Percentiles rank a stretch among this genome's conserved stretches.
Conservation (phyloP, 1,284 basidiomycete genomes). For the Fereydounia khargensis region DNA sequence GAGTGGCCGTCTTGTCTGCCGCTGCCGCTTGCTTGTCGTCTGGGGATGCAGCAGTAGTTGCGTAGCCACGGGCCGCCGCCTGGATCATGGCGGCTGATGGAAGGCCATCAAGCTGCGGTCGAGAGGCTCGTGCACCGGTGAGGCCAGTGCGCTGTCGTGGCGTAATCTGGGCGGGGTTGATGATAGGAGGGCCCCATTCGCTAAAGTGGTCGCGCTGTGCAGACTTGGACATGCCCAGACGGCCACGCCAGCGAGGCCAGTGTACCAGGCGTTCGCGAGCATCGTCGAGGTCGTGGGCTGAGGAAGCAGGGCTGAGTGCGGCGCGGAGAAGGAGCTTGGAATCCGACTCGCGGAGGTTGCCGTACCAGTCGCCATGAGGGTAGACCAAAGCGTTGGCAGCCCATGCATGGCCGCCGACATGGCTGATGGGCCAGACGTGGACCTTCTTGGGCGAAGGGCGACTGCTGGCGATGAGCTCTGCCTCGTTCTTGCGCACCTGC, state of each 20-base stretch:
- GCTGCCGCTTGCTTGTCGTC: not conserved
- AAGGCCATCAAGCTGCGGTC: not conserved
- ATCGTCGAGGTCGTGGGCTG: constrained; percentile 48
- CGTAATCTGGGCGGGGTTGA: constrained; percentile 35
- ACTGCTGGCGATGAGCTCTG: constrained; percentile 19
- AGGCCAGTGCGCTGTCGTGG: constrained; percentile 19
- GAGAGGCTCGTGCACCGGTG: not conserved
- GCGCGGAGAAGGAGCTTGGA: constrained; percentile 42
- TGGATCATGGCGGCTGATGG: no score
- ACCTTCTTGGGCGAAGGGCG: constrained; percentile 21
- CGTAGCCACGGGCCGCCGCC: not conserved
- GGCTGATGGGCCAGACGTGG: constrained; percentile 38
- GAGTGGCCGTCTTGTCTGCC: not conserved
- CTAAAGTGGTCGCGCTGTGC: constrained; percentile 41
- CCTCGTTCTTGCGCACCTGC: constrained; percentile 35
- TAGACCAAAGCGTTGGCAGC: constrained; percentile 57
- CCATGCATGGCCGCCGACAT: constrained; percentile 52
- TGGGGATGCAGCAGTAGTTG: not conserved
- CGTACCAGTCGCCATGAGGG: constrained; percentile 52
- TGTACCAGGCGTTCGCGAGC: constrained; percentile 42
- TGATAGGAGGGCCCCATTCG: constrained; percentile 44
- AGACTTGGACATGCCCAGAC: constrained; percentile 46
- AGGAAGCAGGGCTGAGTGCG: constrained; percentile 47
- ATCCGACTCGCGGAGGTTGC: constrained; percentile 38
- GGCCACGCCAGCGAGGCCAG: constrained; percentile 57